These are phyloP conservation scores for Xylaria sp. DNA, from an alignment of 2,329 filamentous ascomycete genomes.

Conservation along the genomic window DNA sequence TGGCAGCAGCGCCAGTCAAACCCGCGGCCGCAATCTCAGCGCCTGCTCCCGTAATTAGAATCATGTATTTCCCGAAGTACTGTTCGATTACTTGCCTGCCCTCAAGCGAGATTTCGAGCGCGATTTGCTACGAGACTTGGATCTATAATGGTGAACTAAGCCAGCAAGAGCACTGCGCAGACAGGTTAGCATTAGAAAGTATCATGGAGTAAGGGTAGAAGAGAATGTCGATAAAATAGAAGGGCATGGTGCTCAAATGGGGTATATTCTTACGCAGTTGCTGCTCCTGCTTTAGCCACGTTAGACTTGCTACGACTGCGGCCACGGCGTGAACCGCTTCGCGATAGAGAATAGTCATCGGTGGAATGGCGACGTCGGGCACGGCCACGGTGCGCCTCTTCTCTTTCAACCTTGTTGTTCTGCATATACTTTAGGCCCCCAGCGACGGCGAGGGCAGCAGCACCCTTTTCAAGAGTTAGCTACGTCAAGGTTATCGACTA, in stretches of 20 bases:
- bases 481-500: neutral
- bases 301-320: slow-evolving; percentile 55
- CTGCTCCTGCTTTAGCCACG: slow-evolving; percentile 67
- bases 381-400: slow-evolving; percentile 67
- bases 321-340: slow-evolving; percentile 57
- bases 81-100: slow-evolving; percentile 53
- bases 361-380: slow-evolving; percentile 60
- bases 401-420: slow-evolving; percentile 68
- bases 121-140: slow-evolving; percentile 57
- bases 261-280: slow-evolving; percentile 57
- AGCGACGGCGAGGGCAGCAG: slow-evolving; percentile 71
- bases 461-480: slow-evolving; percentile 48
- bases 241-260: neutral
- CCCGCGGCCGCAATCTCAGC: slow-evolving; percentile 71
- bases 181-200: slow-evolving; percentile 32
- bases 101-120: slow-evolving; percentile 55
- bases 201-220: neutral
- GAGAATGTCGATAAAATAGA: neutral
- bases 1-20: slow-evolving; percentile 69
- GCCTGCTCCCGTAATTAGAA: slow-evolving; percentile 42
- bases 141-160: slow-evolving; percentile 68
- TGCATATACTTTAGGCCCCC: slow-evolving; percentile 74
- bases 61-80: neutral
- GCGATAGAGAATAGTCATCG: slow-evolving; percentile 59
- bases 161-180: slow-evolving; percentile 63